Evolutionary conservation across 192 early-diverging fungal genomes (phyloP), one percentile per base, ranked within the genome.

Genomic region (Allomyces arbusculus): DNA sequence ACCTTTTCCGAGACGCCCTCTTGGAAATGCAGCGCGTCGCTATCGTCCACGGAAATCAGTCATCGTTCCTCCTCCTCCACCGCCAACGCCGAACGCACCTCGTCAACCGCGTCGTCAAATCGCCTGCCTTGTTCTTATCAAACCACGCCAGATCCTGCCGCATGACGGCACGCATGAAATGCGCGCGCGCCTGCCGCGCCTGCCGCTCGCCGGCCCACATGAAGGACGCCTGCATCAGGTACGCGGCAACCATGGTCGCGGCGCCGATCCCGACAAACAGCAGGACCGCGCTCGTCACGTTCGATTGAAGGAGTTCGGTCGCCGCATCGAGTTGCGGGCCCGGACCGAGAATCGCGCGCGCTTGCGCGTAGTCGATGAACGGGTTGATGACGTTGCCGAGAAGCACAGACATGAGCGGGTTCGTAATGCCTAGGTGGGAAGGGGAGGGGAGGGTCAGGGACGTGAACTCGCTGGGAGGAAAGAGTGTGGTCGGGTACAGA

Each of bases 61-160:
- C 33, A 8, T 8, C 33, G 33, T 8, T 3, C 33, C 0, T 40
- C 33, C 33, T 40, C 33, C 26, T 40, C 33, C 33, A 40, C 33
- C 33, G 4, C 8, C 7, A 40, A 40, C 3, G 4, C 33, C 0
- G 8, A 90, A 83, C 20, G 50, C 20, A 58, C 50, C 50, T 58
- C 16, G 50, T 58, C 12, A 97, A 82, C 25, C 90, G 86, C 25
- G 91, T 89, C 8, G 89, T 88, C 55, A 97, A 80, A 63, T 88
- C 87, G 62, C 90, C 92, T 22, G 84, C 81, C 65, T 80, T 78
- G 33, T 74, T 77, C 23, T 77, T 71, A 66, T 97, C 94, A 71
- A 94, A 93, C 86, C 89, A 97, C 20, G 79, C 82, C 55, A 90
- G 82, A 26, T 94, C 86, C 73, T 97, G 94, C 61, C 89, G 80